Evolutionary conservation across 106 monocot species (phyloP).

Genomic region (Alisma plantagoaquatica): DNA sequence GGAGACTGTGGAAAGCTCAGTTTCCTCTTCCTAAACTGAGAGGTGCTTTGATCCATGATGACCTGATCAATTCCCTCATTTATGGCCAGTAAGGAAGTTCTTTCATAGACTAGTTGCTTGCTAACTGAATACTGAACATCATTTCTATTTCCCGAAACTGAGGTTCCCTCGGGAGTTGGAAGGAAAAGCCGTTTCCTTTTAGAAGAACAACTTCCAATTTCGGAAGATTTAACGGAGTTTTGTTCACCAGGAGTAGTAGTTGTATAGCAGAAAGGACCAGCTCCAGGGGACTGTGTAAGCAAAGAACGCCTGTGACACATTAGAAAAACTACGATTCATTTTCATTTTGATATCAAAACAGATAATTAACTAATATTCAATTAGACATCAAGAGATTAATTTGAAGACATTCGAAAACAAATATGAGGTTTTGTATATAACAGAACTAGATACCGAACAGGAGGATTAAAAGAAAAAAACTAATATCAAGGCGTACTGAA

Average conservation of each 20-base stretch:
- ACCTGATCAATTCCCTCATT: conserved; percentile 11
- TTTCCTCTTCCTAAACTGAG: conserved; percentile 73
- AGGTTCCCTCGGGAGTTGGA: conserved; percentile 22
- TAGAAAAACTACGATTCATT: no score
- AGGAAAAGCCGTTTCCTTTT: conserved; percentile 15
- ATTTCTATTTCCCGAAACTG: conserved; percentile 2
- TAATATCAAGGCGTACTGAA: no score
- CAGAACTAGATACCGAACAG: not conserved
- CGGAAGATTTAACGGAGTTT: conserved; percentile 24
- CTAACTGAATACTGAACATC: conserved; percentile 18
- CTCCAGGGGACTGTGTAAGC: conserved; percentile 67
- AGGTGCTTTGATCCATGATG: conserved; percentile 18
- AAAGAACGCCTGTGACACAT: conserved; percentile 69
- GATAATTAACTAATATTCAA: no score
- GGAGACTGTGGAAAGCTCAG: no score
- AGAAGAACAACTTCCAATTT: conserved; percentile 38
- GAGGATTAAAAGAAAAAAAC: no score
- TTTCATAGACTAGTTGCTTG: conserved; percentile 7
- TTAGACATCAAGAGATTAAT: not conserved
- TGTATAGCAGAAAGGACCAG: conserved; percentile 15
- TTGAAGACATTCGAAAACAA: not conserved
- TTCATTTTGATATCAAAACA: no score
- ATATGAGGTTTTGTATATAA: not conserved
- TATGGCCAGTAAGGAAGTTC: not conserved
- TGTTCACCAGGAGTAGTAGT: conserved; percentile 15